A percentile compares a stretch with the other conserved stretches of the same genome.
Evolutionary conservation across 2,329 filamentous ascomycete genomes (phyloP).

Genomic region (Penicillium sp.): DNA sequence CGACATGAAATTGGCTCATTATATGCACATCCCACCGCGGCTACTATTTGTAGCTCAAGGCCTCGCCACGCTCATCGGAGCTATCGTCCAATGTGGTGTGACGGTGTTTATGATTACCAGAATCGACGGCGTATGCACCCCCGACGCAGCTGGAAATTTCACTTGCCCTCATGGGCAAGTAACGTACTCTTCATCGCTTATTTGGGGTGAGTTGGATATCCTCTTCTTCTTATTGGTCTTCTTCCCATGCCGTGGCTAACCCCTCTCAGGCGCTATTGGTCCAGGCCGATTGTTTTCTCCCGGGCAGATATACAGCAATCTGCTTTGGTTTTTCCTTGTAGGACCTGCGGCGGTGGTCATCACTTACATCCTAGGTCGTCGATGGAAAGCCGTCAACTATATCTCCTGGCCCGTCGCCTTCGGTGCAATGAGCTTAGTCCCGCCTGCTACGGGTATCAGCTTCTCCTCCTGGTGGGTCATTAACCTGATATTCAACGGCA

Average conservation of each 20-base stretch:
- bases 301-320: slow-evolving; percentile 57
- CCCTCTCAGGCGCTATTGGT: slow-evolving; percentile 54
- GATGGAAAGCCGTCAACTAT: slow-evolving; percentile 60
- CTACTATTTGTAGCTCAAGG: slow-evolving; percentile 52
- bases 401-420: slow-evolving; percentile 66
- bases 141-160: slow-evolving; percentile 57
- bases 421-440: slow-evolving; percentile 60
- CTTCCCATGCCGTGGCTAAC: background rate
- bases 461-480: slow-evolving; percentile 64
- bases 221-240: background rate
- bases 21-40: slow-evolving; percentile 46
- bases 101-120: slow-evolving; percentile 49
- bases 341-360: slow-evolving; percentile 60
- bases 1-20: slow-evolving; percentile 62
- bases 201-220: slow-evolving; percentile 54
- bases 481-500: slow-evolving; percentile 47
- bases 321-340: slow-evolving; percentile 69
- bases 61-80: slow-evolving; percentile 49
- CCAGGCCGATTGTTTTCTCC: slow-evolving; percentile 64
- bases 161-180: slow-evolving; percentile 56
- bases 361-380: slow-evolving; percentile 57
- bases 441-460: slow-evolving; percentile 65
- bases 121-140: slow-evolving; percentile 50
- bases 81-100: slow-evolving; percentile 49
- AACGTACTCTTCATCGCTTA: slow-evolving; percentile 65